phyloP scores from a whole-genome alignment of 345 rosid genomes.

The Noccaea caerulescens region DNA sequence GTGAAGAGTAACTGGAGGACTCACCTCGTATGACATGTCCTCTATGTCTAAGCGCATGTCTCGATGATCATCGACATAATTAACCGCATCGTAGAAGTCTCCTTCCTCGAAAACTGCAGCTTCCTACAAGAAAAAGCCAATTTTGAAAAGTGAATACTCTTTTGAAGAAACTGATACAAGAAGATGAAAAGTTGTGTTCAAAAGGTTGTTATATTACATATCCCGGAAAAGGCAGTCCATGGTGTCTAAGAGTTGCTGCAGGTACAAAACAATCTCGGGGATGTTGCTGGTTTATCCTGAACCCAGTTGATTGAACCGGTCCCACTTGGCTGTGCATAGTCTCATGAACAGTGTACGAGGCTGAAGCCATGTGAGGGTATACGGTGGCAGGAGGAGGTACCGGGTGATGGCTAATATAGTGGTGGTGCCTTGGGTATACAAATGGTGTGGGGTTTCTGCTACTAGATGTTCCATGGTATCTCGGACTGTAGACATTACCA shows the following conservation, averaged over 20 bases:
- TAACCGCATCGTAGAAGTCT: conserved; percentile 55
- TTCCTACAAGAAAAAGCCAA: conserved; percentile 52
- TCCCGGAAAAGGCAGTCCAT: conserved; percentile 55
- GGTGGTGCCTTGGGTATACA: conserved; percentile 47
- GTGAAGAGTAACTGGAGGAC: conserved; percentile 17
- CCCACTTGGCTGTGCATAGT: conserved; percentile 55
- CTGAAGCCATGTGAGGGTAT: conserved; percentile 58
- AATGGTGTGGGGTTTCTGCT: conserved; percentile 53
- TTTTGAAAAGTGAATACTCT: conserved; percentile 9
- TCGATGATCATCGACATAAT: conserved; percentile 68
- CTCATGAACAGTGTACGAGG: conserved; percentile 49
- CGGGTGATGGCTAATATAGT: conserved; percentile 49
- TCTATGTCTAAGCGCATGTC: conserved; percentile 96
- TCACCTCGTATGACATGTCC: conserved; percentile 89
- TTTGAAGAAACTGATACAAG: conserved; percentile 9
- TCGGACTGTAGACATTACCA: conserved; percentile 50
- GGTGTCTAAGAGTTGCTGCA: conserved; percentile 54
- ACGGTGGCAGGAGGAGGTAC: conserved; percentile 50
- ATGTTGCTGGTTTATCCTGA: conserved; percentile 56
- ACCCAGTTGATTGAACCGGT: conserved; percentile 53
- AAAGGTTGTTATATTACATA: conserved; percentile 54
- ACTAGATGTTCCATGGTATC: conserved; percentile 53
- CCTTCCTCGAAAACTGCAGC: conserved; percentile 64
- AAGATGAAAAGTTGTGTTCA: conserved; percentile 19
- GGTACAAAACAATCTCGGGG: conserved; percentile 42